Percentiles rank a stretch among this genome's conserved stretches.
These are phyloP conservation scores for Phialophora expanda DNA, from an alignment of 2,329 filamentous ascomycete genomes.

Conservation along the genomic window DNA sequence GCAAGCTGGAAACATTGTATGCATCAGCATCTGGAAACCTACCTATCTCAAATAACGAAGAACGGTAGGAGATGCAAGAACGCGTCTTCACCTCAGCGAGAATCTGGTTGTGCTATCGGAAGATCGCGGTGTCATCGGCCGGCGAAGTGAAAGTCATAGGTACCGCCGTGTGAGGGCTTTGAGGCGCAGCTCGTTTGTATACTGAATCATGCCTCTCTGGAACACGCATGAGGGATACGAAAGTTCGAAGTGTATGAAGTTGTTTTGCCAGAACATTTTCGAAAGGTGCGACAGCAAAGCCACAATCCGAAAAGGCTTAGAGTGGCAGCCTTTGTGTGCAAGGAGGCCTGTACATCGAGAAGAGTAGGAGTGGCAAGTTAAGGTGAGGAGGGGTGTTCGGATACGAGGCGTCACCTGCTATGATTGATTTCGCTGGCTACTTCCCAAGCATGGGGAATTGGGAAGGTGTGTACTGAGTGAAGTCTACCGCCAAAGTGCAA, in stretches of 20 bases:
- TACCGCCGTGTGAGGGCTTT: not conserved
- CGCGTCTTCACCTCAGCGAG: not conserved
- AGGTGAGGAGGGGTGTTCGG: not conserved
- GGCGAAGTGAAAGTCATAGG: not conserved
- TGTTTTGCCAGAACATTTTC: not conserved
- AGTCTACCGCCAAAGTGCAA: not conserved
- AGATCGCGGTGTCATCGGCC: not conserved
- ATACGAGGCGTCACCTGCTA: not conserved
- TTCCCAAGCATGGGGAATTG: not conserved
- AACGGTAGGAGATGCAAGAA: not conserved
- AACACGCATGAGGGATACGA: not conserved
- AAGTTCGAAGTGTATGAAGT: not conserved
- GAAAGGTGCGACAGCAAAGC: constrained; percentile 8
- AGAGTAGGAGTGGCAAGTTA: not conserved
- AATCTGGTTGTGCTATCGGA: not conserved
- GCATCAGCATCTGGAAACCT: not conserved
- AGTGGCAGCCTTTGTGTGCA: not conserved
- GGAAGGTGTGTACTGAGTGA: not conserved
- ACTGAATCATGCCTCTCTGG: not conserved
- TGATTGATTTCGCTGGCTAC: not conserved
- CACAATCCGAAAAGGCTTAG: not conserved
- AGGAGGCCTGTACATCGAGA: not conserved
- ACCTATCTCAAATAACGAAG: not conserved
- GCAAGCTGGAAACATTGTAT: not conserved
- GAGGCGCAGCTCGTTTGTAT: not conserved